Evolutionary conservation across 148 eudicot species (phyloP).

Genomic region (Amaranthus hypochondriacus): DNA sequence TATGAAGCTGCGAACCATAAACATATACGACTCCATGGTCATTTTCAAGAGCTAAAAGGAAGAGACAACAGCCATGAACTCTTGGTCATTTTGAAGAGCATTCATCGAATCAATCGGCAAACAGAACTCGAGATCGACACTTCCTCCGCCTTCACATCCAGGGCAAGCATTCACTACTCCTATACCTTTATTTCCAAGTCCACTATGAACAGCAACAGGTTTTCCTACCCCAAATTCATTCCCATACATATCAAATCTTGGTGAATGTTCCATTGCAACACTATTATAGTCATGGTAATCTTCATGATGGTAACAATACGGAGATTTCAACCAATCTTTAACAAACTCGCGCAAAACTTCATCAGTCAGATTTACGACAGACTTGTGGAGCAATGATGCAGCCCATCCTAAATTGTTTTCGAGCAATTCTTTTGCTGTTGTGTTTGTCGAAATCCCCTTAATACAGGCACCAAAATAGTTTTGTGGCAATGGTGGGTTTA

Average conservation of each 20-base stretch:
- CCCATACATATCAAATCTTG: slow-evolving; percentile 30
- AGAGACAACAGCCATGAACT: slow-evolving; percentile 17
- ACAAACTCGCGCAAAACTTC: not conserved
- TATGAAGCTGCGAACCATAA: no score
- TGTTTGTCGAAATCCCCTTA: not conserved
- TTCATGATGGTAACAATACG: no score
- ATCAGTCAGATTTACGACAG: slow-evolving; percentile 9
- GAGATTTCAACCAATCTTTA: not conserved
- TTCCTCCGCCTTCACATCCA: slow-evolving; percentile 24
- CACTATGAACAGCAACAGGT: slow-evolving; percentile 16
- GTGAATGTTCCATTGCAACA: slow-evolving; percentile 17
- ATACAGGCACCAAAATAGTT: slow-evolving; percentile 28
- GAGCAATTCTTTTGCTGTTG: slow-evolving; percentile 13
- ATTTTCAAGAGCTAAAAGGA: no score
- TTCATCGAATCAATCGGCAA: slow-evolving; percentile 3
- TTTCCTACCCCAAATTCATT: slow-evolving; percentile 30
- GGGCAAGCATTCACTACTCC: slow-evolving; percentile 22
- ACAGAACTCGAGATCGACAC: slow-evolving; percentile 21
- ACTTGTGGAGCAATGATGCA: slow-evolving; percentile 18
- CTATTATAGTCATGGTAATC: not conserved
- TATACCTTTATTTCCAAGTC: slow-evolving; percentile 14
- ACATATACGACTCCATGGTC: no score
- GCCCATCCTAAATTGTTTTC: slow-evolving; percentile 17
- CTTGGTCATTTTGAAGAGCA: slow-evolving; percentile 26
- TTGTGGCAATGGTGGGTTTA: slow-evolving; percentile 26